Percentiles rank a stretch among this genome's conserved stretches.
Evolutionary conservation across 192 early-diverging fungal species (phyloP).

Genomic region (Coemansia sp.): DNA sequence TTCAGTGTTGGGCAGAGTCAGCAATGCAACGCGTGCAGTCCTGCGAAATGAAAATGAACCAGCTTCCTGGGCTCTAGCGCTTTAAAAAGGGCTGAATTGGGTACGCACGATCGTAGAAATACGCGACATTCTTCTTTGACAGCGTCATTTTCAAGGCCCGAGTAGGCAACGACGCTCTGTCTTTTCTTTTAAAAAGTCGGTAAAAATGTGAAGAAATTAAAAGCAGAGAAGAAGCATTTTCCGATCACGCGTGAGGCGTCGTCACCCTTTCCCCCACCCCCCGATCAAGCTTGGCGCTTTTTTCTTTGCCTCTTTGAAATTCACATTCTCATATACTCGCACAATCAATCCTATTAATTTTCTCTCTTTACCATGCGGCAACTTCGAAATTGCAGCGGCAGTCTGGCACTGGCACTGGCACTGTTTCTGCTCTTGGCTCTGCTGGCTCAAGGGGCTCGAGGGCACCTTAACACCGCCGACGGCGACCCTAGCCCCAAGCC

Average conservation of each 20-base stretch:
- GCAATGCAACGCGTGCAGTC: not conserved
- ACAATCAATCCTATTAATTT: too few relatives aligned
- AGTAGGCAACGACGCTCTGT: not conserved
- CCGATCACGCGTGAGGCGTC: too few relatives aligned
- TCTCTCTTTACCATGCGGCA: slow-evolving; percentile 4
- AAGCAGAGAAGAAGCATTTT: not conserved
- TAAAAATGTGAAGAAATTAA: not conserved
- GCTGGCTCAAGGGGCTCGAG: not conserved
- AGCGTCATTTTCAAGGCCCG: slow-evolving; percentile 14
- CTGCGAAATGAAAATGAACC: not conserved
- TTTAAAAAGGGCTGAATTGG: not conserved
- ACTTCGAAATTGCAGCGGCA: not conserved
- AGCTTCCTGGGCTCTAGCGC: not conserved
- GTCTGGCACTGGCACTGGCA: not conserved
- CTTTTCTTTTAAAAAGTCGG: not conserved
- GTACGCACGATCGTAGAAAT: slow-evolving; percentile 54
- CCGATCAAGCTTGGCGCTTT: too few relatives aligned
- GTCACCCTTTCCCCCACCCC: too few relatives aligned
- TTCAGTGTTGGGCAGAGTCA: not conserved
- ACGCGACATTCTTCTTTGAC: slow-evolving; percentile 50
- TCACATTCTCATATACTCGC: not conserved
- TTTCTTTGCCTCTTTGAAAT: too few relatives aligned
- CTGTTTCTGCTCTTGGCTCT: slow-evolving; percentile 4
- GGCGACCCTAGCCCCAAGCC: slow-evolving; percentile 1
- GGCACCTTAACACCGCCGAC: not conserved